Base-by-base conservation (phyloP, 2,329 filamentous ascomycete genomes). In the Gaeumannomyces sp. region DNA sequence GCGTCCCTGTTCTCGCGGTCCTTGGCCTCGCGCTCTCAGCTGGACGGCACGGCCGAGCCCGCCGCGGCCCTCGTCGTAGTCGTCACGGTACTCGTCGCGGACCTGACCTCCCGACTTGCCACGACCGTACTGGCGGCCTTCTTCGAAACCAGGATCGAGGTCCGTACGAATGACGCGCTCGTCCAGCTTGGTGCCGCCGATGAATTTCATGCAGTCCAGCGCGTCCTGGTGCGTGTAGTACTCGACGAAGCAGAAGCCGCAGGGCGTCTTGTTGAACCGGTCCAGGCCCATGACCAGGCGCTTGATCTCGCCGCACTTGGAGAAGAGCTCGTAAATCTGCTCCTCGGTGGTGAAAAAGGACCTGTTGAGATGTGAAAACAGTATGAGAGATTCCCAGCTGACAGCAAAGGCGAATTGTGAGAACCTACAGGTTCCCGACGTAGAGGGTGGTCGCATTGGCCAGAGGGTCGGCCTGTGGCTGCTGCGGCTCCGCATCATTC, bases 291-390 rank as follows among this genome's bases (percentile, higher is more conserved):
- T 99, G 69, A 99, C 87, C 61, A 99, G 86, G 33, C 95, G 91
- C 80, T 99, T 99, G 79, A 99, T 96, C 81, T 98, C 95, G 72
- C 95, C 95, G 77, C 93, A 94, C 83, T 97, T 97, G 66, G 90
- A 88, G 77, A 97, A 97, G 61, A 97, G 87, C 78, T 98, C 94
- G 77, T 98, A 94, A 66, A 99, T 97, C 76, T 99, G 95, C 79
- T 99, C 95, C 76, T 99, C 95, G 65, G 95, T 99, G 29, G 95
- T 99, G 83, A 97, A 97, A 80, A 97, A 97, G 57, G 93, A 96
- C 64, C 91, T 93, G 70, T 58, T 29, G 64, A 16, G 68, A 1
- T 25, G 14, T 28, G 28, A 22, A 13, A 16, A 68, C 33, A 38
- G 56, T 27, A 58, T 63, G 33, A 67, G 22, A 58, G 63, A n/a